Evolutionary conservation across 345 rosid species (phyloP), one percentile per base, ranked within the genome.

Genomic region (Rhodamnia argentea): DNA sequence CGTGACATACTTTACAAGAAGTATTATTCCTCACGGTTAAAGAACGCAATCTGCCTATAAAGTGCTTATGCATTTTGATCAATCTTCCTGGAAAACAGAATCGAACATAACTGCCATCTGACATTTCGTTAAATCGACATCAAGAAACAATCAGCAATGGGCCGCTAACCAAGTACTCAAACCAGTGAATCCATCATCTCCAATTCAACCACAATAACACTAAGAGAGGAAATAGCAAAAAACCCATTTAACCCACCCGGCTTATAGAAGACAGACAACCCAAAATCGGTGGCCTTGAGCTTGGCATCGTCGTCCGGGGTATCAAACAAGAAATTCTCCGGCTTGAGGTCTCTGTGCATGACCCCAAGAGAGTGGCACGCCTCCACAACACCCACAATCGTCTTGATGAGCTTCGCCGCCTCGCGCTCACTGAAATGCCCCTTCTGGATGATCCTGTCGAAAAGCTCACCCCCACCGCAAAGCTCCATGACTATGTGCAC

Each of bases 401-500:
- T 97, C 89, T 95, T 95, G 62, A 95, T 94, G 87, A 96, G 89
- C 90, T 94, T 91, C 7, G 94, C 96, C 62, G 99, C 99, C 90
- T 96, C 98, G 55, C 92, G 91, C 92, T 97, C 98, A 86, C 99
- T 97, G 85, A 93, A 97, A 86, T 96, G 98, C 29, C 99, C 99
- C 86, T 94, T 97, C 0, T 94, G 94, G 50, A 97, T 98, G 83
- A 97, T 97, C 90, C 99, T 88, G 83, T 97, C 99, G 83, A 97
- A 97, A 53, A 96, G 95, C 94, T 97, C 99, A 1, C 99, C 99
- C 3, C 99, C 99, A 8, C 90, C 96, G 82, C 99, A 97, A 7
- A 97, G 89, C 92, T 97, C 99, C 99, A 97, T 97, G 6, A 97
- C 99, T 87, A 97, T 88, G 90, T 97, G 99, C 42, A 97, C 99